Evolutionary conservation across 805 yeast species (phyloP), one percentile per base, ranked within the genome.

Genomic region (Yarrowia divulgata): DNA sequence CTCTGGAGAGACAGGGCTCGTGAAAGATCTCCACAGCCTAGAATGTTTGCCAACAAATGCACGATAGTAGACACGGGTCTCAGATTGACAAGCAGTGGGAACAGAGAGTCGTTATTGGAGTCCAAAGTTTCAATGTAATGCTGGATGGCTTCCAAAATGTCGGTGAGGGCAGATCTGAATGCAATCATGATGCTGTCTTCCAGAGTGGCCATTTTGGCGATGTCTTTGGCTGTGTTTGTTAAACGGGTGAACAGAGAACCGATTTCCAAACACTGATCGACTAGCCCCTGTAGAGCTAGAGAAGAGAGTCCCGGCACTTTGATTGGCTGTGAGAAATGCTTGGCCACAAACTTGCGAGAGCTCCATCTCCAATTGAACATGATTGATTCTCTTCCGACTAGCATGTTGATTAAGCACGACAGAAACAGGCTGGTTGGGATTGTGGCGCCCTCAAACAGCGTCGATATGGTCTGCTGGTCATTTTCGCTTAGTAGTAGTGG

Each of bases 131-230:
- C 68, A 10, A 63, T 29, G 18, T 48, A 63, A 34, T 48, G 45
- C 18, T 37, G 48, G n/a, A 63, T 48, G 1, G 57, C 68, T 1
- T 23, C 45, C 12, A 63, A n/a, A n/a, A 63, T 63, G 39, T 63
- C 68, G 4, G 39, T 18, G 6, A 63, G 57, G 1, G 57, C 55
- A 2, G 57, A 48, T 5, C 39, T 16, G 13, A 63, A 49, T 18
- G 68, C 57, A 29, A 63, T 49, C 46, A 63, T 37, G 35, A 63
- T 48, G 7, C 55, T 23, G 39, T 48, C 68, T 13, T 63, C 18
- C 40, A 19, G 10, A 19, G 68, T 5, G 1, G 23, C 68, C 57
- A 48, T 49, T 34, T n/a, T 48, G 45, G 37, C 19, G 16, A 63
- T 63, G 2, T 52, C 55, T 12, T 7, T 23, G 52, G 52, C 52